Evolutionary conservation across 2,329 filamentous ascomycete species (phyloP).

Genomic region (Amauroascus verrucosus): DNA sequence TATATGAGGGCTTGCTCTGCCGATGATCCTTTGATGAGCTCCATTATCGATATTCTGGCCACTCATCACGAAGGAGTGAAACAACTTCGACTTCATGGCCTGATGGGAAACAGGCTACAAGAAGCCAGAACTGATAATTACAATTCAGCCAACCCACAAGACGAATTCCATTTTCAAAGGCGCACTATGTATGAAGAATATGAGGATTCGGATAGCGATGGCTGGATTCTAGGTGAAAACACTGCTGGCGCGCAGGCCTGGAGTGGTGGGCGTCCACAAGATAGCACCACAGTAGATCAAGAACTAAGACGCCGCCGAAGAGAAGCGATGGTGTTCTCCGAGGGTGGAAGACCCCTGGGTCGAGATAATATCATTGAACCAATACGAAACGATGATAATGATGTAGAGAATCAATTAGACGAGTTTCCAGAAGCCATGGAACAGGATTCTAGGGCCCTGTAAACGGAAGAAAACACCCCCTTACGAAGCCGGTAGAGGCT

Average conservation of each 20-base stretch:
- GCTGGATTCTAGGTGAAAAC: constrained; percentile 44
- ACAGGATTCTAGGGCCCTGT: not conserved
- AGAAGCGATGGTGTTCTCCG: constrained; percentile 84
- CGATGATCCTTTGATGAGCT: constrained; percentile 37
- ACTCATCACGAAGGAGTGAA: constrained; percentile 31
- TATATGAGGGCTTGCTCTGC: constrained; percentile 35
- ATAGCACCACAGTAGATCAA: constrained; percentile 46
- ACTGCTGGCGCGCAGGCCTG: constrained; percentile 34
- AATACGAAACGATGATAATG: constrained; percentile 19
- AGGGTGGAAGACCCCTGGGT: constrained; percentile 64
- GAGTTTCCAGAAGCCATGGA: not conserved
- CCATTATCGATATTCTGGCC: constrained; percentile 33
- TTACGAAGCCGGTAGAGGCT: not conserved
- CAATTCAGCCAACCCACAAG: not conserved
- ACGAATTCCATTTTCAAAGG: constrained; percentile 31
- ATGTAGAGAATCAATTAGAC: not conserved
- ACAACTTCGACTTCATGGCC: constrained; percentile 34
- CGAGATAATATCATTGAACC: constrained; percentile 70
- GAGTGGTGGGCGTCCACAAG: constrained; percentile 25
- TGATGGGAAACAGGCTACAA: constrained; percentile 35
- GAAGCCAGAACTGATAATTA: constrained; percentile 17
- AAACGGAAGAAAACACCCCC: not conserved
- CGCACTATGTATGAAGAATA: constrained; percentile 41
- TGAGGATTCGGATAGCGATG: constrained; percentile 38
- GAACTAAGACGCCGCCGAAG: constrained; percentile 63